Evolutionary conservation across 2,329 filamentous ascomycete species (phyloP).

Genomic region (Fonsecaea pugnacius): DNA sequence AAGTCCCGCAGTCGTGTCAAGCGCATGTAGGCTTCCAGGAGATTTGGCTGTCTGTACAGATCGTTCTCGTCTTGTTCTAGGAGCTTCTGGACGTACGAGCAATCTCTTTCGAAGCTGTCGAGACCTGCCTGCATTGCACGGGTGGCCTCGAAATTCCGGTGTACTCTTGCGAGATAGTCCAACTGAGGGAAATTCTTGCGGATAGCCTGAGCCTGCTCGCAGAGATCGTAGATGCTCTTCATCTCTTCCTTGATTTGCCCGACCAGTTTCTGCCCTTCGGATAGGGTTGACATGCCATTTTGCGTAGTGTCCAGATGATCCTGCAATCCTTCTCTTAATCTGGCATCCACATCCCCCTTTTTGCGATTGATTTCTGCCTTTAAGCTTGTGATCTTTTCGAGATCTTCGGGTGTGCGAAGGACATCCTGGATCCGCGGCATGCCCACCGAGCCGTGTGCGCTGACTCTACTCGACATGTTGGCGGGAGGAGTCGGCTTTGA

Average conservation of each 20-base stretch:
- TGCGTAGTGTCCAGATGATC: slow-evolving; percentile 96
- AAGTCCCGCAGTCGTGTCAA: slow-evolving; percentile 91
- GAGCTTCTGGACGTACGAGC: slow-evolving; percentile 76
- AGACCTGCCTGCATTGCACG: slow-evolving; percentile 91
- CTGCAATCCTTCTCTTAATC: slow-evolving; percentile 83
- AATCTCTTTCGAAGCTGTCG: slow-evolving; percentile 79
- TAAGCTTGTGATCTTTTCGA: slow-evolving; percentile 89
- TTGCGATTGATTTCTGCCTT: slow-evolving; percentile 94
- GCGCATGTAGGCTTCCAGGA: slow-evolving; percentile 87
- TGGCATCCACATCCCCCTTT: slow-evolving; percentile 86
- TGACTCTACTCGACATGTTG: slow-evolving; percentile 44
- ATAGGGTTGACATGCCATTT: slow-evolving; percentile 84
- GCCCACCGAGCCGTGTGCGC: slow-evolving; percentile 63
- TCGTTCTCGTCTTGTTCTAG: slow-evolving; percentile 83
- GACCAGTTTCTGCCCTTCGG: slow-evolving; percentile 88
- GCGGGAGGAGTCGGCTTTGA: background rate
- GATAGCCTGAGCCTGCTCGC: slow-evolving; percentile 95
- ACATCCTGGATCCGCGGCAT: slow-evolving; percentile 85
- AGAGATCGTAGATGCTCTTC: slow-evolving; percentile 97
- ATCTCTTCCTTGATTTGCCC: slow-evolving; percentile 96
- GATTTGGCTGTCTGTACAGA: slow-evolving; percentile 85
- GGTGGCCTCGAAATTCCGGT: slow-evolving; percentile 93
- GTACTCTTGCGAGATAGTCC: slow-evolving; percentile 56
- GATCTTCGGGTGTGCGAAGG: slow-evolving; percentile 91
- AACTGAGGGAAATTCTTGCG: slow-evolving; percentile 97